Conservation (phyloP, 441 rosid genomes). For the Cnidoscolus chayamansa region DNA sequence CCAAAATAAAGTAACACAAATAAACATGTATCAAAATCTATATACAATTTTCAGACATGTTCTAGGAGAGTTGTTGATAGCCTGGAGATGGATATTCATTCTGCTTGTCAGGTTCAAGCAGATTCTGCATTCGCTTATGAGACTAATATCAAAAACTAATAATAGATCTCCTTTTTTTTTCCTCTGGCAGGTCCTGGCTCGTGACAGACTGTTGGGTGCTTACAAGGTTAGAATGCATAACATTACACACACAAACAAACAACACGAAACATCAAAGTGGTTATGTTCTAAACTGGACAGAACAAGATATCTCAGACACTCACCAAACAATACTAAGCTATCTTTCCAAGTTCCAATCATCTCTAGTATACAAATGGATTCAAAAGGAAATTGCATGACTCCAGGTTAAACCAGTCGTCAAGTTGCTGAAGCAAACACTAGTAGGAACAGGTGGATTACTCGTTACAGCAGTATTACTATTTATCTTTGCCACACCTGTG, state of each 20-base stretch:
- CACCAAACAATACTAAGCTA: too few relatives aligned
- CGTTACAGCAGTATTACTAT: constrained; percentile 57
- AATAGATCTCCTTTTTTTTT: constrained; percentile 8
- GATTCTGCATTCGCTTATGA: background rate
- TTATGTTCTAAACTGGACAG: too few relatives aligned
- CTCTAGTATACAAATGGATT: constrained; percentile 6
- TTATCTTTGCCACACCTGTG: constrained; percentile 75
- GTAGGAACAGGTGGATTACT: constrained; percentile 77
- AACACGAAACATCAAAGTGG: too few relatives aligned
- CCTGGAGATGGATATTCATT: constrained; percentile 3
- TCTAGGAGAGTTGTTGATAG: background rate
- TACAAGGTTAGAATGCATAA: constrained; percentile 58
- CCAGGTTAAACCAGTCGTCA: constrained; percentile 86
- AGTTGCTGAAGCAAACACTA: constrained; percentile 80
- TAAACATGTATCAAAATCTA: too few relatives aligned
- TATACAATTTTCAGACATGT: too few relatives aligned
- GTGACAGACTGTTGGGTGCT: constrained; percentile 85
- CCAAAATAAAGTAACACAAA: too few relatives aligned
- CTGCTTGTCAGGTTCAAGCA: constrained; percentile 3
- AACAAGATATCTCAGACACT: too few relatives aligned
- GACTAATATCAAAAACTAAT: constrained; percentile 8
- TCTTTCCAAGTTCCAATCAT: background rate
- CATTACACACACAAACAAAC: too few relatives aligned
- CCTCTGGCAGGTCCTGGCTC: constrained; percentile 70
- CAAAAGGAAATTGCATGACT: constrained; percentile 16